phyloP scores from a whole-genome alignment of 108 stramenopile genomes.

The Licmophora abbreviata region DNA sequence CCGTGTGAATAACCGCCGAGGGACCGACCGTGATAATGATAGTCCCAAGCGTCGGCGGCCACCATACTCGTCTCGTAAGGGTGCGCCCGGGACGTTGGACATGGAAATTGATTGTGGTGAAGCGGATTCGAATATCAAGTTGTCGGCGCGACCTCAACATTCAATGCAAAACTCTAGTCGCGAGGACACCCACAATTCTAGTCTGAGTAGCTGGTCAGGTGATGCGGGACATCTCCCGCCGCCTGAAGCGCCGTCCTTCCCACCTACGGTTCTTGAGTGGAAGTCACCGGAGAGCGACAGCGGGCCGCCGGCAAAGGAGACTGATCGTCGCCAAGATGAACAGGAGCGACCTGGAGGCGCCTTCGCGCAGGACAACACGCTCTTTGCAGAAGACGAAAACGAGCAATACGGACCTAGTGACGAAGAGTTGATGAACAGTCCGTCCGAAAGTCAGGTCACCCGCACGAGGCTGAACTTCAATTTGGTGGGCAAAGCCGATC shows the following conservation, averaged over 20 bases:
- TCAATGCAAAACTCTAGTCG: too few relatives aligned
- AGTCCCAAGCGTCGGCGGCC: too few relatives aligned
- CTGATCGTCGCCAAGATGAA: constrained; percentile 13
- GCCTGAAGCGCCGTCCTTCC: constrained; percentile 21
- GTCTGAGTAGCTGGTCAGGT: constrained; percentile 24
- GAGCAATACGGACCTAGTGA: constrained; percentile 21
- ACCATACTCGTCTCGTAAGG: too few relatives aligned
- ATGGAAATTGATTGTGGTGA: too few relatives aligned
- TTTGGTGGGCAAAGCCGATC: too few relatives aligned
- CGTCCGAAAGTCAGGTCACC: constrained; percentile 11
- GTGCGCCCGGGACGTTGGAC: too few relatives aligned
- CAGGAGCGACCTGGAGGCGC: constrained; percentile 15
- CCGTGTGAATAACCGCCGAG: constrained; percentile 34
- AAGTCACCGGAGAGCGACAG: constrained; percentile 1
- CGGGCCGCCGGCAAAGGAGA: constrained; percentile 1
- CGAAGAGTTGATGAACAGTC: constrained; percentile 17
- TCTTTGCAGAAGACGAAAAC: constrained; percentile 30
- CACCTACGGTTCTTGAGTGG: constrained; percentile 34
- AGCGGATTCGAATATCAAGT: too few relatives aligned
- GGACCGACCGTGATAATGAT: too few relatives aligned
- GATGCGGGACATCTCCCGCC: constrained; percentile 20
- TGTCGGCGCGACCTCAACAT: too few relatives aligned
- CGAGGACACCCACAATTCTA: constrained; percentile 28
- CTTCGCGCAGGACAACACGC: constrained; percentile 15
- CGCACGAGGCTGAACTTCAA: constrained; percentile 67